Evolutionary conservation across 2,329 filamentous ascomycete species (phyloP), one percentile per base, ranked within the genome.

Genomic region (Talaromyces sp.): DNA sequence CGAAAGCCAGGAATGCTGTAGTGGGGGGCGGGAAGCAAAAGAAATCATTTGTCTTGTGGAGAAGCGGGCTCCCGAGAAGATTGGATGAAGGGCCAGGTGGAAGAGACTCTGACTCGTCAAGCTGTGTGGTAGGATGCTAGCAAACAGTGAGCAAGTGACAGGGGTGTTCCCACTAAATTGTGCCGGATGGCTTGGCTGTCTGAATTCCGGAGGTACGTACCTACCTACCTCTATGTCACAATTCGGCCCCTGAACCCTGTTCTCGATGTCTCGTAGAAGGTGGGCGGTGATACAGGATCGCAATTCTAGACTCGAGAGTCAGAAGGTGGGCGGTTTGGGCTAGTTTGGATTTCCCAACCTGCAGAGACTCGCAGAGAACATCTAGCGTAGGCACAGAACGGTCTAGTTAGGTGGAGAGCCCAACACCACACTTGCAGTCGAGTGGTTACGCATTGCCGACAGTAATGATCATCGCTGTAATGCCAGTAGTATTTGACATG

Each of bases 21-120:
- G 54, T 42, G 54, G 54, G 54, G 54, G n/a, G n/a, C n/a, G n/a
- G n/a, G n/a, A n/a, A n/a, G 25, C 54, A 57, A 57, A 57, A 57
- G 54, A 42, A 57, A 57, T 57, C 42, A 54, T 35, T 35, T 35
- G 16, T 42, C 54, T 57, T 57, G 54, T 57, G 54, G 54, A 57
- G 54, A 40, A 57, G 54, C 54, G 54, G 54, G 54, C 54, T 57
- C 35, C 35, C 12, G 37, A 57, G 14, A 14, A 42, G 54, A 57
- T 57, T 57, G 54, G 54, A 57, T 9, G 35, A 37, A 37, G 11
- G 31, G 35, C 2, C 21, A 23, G n/a, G 33, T 33, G 48, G 28
- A 31, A 16, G 16, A 31, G 28, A 52, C 48, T 33, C 48, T 52
- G 28, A 35, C 48, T 52, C 48, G 48, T 23, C 48, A n/a, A 52